Base-by-base conservation (phyloP, 192 early-diverging fungal species). In the Cladochytrium replicatum region DNA sequence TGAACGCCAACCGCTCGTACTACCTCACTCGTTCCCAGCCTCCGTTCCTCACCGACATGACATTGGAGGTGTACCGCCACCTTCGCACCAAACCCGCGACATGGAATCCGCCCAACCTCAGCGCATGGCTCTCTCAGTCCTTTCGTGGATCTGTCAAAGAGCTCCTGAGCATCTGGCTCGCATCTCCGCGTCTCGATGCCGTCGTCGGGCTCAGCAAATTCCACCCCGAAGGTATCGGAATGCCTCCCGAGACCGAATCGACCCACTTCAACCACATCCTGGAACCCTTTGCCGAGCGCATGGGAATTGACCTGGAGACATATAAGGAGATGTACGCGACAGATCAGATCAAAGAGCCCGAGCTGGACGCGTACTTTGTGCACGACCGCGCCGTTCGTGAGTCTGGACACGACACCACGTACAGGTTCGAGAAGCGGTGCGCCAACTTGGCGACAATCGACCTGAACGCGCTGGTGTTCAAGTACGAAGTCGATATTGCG, bases 1-100 rank as follows among this genome's bases (percentile, higher is more conserved):
- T 97, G 37, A 99, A 99, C 64, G 96, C 93, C 59, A 97, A 97
- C 65, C 85, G 96, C 23, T 85, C 82, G 27, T 99, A 99, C 72
- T 99, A 97, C 61, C 66, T 99, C 21, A 86, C 85, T 0, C 82
- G 96, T 22, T 95, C 93, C 5, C 96, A 99, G 67, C 96, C 96
- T 11, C 96, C 96, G 4, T 96, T 99, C 65, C 65, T 99, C 37
- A 95, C 92, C 0, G 93, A 97, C 60, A 97, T 99, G 96, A 73
- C 83, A 3, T 71, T 87, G 45, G 76, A 84, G 51, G 84, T 90
- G n/a, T 84, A 72, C 43, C 70, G 76, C 52, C 62, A 65, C 4
- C 69, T 91, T 42, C 58, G 71, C 2, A 48, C 60, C 2, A 64
- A 61, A 52, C 48, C 41, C 6, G 43, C 11, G 58, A 68, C 28